A percentile compares a stretch with the other conserved stretches of the same genome.
These are phyloP conservation scores for Candida nonsorbophila DNA, from an alignment of 805 yeast genomes.

Conservation along the genomic window DNA sequence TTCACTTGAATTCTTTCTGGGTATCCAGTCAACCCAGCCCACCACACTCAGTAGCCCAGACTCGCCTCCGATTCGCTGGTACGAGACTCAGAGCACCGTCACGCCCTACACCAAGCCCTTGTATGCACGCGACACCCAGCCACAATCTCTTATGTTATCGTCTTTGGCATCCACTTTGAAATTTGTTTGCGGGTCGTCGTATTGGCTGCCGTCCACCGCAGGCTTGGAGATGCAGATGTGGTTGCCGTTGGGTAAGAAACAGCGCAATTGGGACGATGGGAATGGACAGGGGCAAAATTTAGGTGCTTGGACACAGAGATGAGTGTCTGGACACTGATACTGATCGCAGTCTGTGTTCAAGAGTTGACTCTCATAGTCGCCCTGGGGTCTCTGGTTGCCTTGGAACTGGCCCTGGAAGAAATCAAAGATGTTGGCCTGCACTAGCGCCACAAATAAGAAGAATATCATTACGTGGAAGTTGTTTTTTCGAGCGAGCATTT, in stretches of 20 bases:
- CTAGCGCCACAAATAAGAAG: constrained; percentile 10
- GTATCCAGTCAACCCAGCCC: too few relatives aligned
- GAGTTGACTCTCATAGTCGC: constrained; percentile 33
- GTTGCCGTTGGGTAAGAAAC: constrained; percentile 65
- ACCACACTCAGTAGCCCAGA: too few relatives aligned
- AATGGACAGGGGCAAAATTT: constrained; percentile 86
- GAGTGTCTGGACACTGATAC: constrained; percentile 81
- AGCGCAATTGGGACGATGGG: constrained; percentile 79
- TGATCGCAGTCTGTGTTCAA: constrained; percentile 47
- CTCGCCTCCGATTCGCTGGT: too few relatives aligned
- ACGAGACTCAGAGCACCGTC: too few relatives aligned
- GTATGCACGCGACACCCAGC: constrained; percentile 75
- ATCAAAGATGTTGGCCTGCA: constrained; percentile 28
- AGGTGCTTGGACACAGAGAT: constrained; percentile 65
- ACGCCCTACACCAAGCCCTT: constrained; percentile 34
- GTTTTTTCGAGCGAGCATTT: too few relatives aligned
- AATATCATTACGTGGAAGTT: constrained; percentile 1
- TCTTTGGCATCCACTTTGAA: constrained; percentile 47
- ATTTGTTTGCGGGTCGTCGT: constrained; percentile 38
- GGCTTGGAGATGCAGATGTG: constrained; percentile 85
- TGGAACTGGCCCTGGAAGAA: constrained; percentile 23
- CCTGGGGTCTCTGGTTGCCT: constrained; percentile 20
- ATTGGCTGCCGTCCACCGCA: constrained; percentile 35
- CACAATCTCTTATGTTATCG: constrained; percentile 65
- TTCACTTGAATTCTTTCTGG: too few relatives aligned